Evolutionary conservation across 345 rosid genomes (phyloP), one percentile per base, ranked within the genome.

Genomic region (Citrus medica): DNA sequence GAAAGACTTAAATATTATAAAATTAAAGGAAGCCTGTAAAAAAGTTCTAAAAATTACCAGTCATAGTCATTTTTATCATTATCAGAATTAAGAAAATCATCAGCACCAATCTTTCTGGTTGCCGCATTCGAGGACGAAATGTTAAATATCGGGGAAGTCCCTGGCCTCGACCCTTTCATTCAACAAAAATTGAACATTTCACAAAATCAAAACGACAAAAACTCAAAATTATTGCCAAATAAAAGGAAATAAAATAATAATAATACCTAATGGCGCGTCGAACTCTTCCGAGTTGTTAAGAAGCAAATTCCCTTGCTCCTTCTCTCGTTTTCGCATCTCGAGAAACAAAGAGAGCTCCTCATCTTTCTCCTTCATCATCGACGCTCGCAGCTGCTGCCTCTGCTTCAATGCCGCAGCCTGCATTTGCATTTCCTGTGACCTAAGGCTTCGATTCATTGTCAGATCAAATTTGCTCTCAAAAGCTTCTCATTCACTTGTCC

Each of bases 41-140:
- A 32, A 35, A 25, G 40, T 35, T 68, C 24, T 61, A 16, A 76
- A 30, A 82, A 70, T 76, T 89, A 97, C 99, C 99, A 97, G 83
- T 97, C 98, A 76, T 97, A 97, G 75, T 97, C 99, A 82, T 89
- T 94, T 78, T 94, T 97, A 81, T 97, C 99, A 75, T 84, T 84
- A 33, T 97, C 99, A 35, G 98, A 92, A 81, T 87, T 92, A 17
- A 97, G 97, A 83, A 97, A 97, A 85, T 97, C 99, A 81, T 94
- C 99, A 2, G 91, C 90, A 53, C 87, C 87, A 28, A 87, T 69
- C 88, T 92, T 94, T 58, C 98, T 83, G 1, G 69, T 66, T 3
- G 82, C 67, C 4, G 86, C 51, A 24, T 87, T 69, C 10, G 90
- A 75, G 42, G 93, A 83, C 4, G 98, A 85, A 82, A 97, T 83